A percentile compares a stretch with the other conserved stretches of the same genome.
These are phyloP conservation scores for Solanum habrochaites DNA, from an alignment of 257 asterid genomes.

Conservation along the genomic window DNA sequence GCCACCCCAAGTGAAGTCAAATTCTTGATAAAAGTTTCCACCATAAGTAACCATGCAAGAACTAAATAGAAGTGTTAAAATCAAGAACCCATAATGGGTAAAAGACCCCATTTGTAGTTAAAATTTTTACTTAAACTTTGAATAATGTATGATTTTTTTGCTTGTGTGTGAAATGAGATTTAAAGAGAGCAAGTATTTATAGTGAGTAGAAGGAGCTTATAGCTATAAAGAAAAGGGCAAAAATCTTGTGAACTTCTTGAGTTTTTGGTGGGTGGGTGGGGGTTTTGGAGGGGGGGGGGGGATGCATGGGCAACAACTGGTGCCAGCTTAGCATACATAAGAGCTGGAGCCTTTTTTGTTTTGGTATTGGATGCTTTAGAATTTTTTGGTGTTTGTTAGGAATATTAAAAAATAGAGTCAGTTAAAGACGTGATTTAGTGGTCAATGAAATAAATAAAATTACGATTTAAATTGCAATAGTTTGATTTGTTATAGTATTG, in stretches of 20 bases:
- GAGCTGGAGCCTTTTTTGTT: conserved; percentile 4
- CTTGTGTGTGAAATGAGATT: conserved; percentile 1
- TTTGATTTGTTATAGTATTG: rapidly evolving
- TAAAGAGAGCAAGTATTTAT: conserved; percentile 6
- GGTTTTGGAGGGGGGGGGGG: not conserved
- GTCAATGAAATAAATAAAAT: not conserved
- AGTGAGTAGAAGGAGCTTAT: not conserved
- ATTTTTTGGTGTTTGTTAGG: not conserved
- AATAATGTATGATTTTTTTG: not conserved
- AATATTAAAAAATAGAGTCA: not conserved
- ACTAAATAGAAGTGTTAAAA: conserved; percentile 2
- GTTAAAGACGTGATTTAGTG: rapidly evolving
- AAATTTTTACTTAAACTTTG: not conserved
- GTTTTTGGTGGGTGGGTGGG: not conserved
- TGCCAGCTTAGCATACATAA: conserved; percentile 12
- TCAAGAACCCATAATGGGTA: not conserved
- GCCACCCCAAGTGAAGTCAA: conserved; percentile 48
- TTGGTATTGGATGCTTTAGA: not conserved
- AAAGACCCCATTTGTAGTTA: conserved; percentile 7
- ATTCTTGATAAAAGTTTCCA: conserved; percentile 34
- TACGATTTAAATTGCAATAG: not conserved
- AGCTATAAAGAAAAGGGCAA: conserved; percentile 10
- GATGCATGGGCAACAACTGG: conserved; percentile 18
- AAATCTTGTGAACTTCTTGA: conserved; percentile 33
- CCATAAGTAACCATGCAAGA: conserved; percentile 13